Conservation (phyloP, 768 basidiomycete genomes). For the Termitomyces sp. region DNA sequence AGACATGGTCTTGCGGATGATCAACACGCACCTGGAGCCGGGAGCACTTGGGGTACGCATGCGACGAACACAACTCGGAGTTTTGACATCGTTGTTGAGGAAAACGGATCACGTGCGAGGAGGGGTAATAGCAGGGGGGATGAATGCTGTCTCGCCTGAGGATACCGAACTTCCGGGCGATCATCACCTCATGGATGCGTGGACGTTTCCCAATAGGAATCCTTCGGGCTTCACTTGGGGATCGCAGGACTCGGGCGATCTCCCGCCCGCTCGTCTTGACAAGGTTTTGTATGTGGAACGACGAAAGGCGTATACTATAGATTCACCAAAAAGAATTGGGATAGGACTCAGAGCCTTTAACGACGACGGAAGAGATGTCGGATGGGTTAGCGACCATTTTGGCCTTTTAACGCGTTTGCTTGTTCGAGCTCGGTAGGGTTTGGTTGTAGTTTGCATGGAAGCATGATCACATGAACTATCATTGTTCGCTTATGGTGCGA, state of each 20-base stretch:
- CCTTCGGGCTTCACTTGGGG: conserved; percentile 66
- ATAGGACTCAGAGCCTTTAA: conserved; percentile 42
- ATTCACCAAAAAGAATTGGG: conserved; percentile 53
- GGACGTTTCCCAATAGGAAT: conserved; percentile 41
- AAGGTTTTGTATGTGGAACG: conserved; percentile 57
- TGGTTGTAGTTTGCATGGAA: conserved; percentile 2
- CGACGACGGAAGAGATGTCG: conserved; percentile 23
- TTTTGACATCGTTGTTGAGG: conserved; percentile 48
- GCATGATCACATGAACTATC: conserved; percentile 1
- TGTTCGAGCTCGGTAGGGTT: conserved; percentile 18
- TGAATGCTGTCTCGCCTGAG: conserved; percentile 56
- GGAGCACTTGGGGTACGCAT: conserved; percentile 37
- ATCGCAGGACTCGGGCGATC: conserved; percentile 47
- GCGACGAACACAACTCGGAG: conserved; percentile 47
- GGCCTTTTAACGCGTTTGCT: conserved; percentile 47
- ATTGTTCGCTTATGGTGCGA: neutral
- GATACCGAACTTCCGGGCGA: conserved; percentile 41
- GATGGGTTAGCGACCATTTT: conserved; percentile 67
- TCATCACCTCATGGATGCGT: conserved; percentile 57
- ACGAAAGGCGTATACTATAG: conserved; percentile 45
- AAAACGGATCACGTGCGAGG: conserved; percentile 44
- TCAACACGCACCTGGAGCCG: conserved; percentile 77
- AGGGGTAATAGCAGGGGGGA: conserved; percentile 67
- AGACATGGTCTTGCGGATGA: conserved; percentile 51
- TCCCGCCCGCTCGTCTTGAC: conserved; percentile 57